Conservation (phyloP, 805 yeast species). For the Yamadazyma laniorum region DNA sequence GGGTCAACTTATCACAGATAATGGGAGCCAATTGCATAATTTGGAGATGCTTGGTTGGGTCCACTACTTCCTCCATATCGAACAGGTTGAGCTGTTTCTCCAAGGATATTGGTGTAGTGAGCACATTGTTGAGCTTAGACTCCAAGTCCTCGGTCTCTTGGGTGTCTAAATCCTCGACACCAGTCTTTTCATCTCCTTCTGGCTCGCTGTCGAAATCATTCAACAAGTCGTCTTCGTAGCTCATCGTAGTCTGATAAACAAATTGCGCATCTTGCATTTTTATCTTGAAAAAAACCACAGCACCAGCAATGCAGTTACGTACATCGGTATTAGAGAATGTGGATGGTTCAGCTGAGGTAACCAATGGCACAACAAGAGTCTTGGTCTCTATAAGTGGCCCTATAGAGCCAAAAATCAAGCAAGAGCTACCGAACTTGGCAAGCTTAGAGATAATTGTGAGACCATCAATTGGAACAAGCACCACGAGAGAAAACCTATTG, state of each 20-base stretch:
- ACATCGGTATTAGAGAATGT: slow-evolving; percentile 50
- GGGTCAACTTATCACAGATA: slow-evolving; percentile 19
- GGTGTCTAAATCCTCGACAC: background rate
- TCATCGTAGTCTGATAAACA: slow-evolving; percentile 12
- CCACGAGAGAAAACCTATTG: slow-evolving; percentile 70
- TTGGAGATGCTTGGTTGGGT: slow-evolving; percentile 21
- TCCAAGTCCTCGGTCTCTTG: slow-evolving; percentile 6
- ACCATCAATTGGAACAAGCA: slow-evolving; percentile 74
- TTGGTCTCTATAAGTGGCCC: slow-evolving; percentile 88
- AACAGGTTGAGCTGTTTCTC: slow-evolving; percentile 11
- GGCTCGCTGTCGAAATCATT: slow-evolving; percentile 35
- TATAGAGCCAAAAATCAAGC: slow-evolving; percentile 75
- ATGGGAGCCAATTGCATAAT: slow-evolving; percentile 24
- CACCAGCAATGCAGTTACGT: slow-evolving; percentile 15
- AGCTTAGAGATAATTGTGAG: slow-evolving; percentile 75
- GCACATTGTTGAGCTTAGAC: slow-evolving; percentile 9
- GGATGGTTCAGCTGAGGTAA: slow-evolving; percentile 76
- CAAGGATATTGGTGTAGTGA: slow-evolving; percentile 9
- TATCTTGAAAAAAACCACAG: background rate
- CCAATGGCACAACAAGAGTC: slow-evolving; percentile 52
- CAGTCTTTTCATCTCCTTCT: background rate
- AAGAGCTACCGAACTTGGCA: slow-evolving; percentile 78
- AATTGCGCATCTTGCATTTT: slow-evolving; percentile 3
- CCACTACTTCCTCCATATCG: slow-evolving; percentile 20
- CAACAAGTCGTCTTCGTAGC: slow-evolving; percentile 42